Base-by-base conservation (phyloP, 805 yeast genomes). In the Pichia thaimueangensis region DNA sequence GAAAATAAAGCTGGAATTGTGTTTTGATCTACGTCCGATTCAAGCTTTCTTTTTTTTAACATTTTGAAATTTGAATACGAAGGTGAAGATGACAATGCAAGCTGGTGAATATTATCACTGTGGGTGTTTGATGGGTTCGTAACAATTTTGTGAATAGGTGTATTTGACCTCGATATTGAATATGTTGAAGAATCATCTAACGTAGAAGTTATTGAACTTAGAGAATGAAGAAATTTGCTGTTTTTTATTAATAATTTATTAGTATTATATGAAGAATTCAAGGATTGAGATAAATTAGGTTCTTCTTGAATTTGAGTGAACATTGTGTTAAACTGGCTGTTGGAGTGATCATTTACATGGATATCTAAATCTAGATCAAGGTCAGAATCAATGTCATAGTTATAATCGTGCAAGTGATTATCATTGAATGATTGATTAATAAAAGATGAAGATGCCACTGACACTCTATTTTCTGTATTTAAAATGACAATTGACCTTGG, bases 161-260 rank as follows among this genome's bases (percentile, higher is more conserved):
- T 19, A 16, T 22, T 40, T 17, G 39, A 22, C 20, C 43, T 40
- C 27, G 43, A 40, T 20, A 40, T 28, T 33, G 43, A 38, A 11
- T 37, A 34, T 19, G 34, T 12, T 8, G 43, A 28, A n/a, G 20
- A 24, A 39, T 23, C 21, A 24, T 39, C 42, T 6, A 40, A 34
- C 4, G 43, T 33, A 22, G 43, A 40, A 29, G 32, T 40, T 12
- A 40, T n/a, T 10, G 43, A 40, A 25, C 38, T 16, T 23, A 33
- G 33, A 4, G 43, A 40, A 10, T 35, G 43, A 24, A 20, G 7
- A 6, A 33, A 34, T 16, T 20, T 16, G 28, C 22, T 40, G 13
- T 40, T 35, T 23, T 28, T 20, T 13, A 40, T 34, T 24, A 37
- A 30, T 5, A 7, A n/a, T 7, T 22, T 30, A 20, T 29, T 37